Evolutionary conservation across 2,329 filamentous ascomycete species (phyloP).

Genomic region (Cytospora leucostoma): DNA sequence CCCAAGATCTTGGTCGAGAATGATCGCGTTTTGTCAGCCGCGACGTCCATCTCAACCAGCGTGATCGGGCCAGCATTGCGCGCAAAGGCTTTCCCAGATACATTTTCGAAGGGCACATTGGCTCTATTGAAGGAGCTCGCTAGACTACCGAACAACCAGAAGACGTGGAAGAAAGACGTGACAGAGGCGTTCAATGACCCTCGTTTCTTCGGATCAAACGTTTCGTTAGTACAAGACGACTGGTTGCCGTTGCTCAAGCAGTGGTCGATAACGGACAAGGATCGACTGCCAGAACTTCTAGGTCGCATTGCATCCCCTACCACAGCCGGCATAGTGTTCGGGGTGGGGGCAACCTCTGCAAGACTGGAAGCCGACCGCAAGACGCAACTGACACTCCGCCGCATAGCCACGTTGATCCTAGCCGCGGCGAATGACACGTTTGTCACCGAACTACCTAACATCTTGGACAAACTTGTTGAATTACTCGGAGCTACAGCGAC

Average conservation of each 20-base stretch:
- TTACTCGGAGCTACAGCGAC: slow-evolving; percentile 79
- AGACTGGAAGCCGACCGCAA: slow-evolving; percentile 92
- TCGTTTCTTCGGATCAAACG: slow-evolving; percentile 75
- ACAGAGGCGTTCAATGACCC: slow-evolving; percentile 88
- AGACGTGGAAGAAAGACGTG: slow-evolving; percentile 91
- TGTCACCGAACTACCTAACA: slow-evolving; percentile 68
- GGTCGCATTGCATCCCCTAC: slow-evolving; percentile 79
- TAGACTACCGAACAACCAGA: slow-evolving; percentile 76
- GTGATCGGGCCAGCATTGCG: slow-evolving; percentile 81
- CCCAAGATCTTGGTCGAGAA: slow-evolving; percentile 81
- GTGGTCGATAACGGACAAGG: slow-evolving; percentile 85
- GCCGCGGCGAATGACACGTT: slow-evolving; percentile 78
- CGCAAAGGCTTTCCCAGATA: slow-evolving; percentile 84
- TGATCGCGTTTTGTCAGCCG: slow-evolving; percentile 78
- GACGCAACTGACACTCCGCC: slow-evolving; percentile 84
- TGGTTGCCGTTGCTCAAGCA: slow-evolving; percentile 86
- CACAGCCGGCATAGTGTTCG: slow-evolving; percentile 95
- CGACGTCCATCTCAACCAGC: slow-evolving; percentile 78
- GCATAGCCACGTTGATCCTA: slow-evolving; percentile 77
- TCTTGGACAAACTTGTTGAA: slow-evolving; percentile 85
- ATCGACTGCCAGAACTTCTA: slow-evolving; percentile 79
- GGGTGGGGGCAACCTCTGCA: slow-evolving; percentile 93
- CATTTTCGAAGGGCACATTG: slow-evolving; percentile 71
- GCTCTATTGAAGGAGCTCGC: slow-evolving; percentile 75
- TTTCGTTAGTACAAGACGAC: slow-evolving; percentile 65